These are phyloP conservation scores for Lipomyces starkeyi DNA, from an alignment of 805 yeast species.

Conservation along the genomic window DNA sequence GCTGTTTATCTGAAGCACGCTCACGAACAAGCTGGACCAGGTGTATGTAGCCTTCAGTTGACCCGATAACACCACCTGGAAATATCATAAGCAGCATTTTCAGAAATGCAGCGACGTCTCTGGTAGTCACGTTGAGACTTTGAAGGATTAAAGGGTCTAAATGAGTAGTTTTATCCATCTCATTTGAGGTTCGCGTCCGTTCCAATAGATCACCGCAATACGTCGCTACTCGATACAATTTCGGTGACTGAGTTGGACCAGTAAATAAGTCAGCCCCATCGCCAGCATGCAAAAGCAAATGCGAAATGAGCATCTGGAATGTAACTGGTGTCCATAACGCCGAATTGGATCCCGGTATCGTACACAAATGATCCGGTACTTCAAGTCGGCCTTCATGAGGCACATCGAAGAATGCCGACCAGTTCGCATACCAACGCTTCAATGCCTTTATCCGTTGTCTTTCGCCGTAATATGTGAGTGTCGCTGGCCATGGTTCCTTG, in stretches of 20 bases:
- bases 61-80: constrained; percentile 3
- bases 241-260: neutral
- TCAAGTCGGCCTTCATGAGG: neutral
- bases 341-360: neutral
- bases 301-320: constrained; percentile 1
- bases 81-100: neutral
- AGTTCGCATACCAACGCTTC: neutral
- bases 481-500: neutral
- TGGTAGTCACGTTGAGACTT: neutral
- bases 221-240: neutral
- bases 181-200: neutral
- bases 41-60: neutral
- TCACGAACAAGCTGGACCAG: neutral
- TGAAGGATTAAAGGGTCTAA: constrained; percentile 1
- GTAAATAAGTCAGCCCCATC: neutral
- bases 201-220: neutral
- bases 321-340: constrained; percentile 4
- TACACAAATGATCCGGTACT: neutral
- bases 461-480: neutral
- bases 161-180: neutral
- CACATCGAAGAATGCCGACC: neutral
- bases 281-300: constrained; percentile 2
- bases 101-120: neutral
- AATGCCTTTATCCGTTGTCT: neutral
- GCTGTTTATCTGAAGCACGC: neutral